Base-by-base conservation (phyloP, 805 yeast genomes). In the Saccharomyces kudriavzevii region DNA sequence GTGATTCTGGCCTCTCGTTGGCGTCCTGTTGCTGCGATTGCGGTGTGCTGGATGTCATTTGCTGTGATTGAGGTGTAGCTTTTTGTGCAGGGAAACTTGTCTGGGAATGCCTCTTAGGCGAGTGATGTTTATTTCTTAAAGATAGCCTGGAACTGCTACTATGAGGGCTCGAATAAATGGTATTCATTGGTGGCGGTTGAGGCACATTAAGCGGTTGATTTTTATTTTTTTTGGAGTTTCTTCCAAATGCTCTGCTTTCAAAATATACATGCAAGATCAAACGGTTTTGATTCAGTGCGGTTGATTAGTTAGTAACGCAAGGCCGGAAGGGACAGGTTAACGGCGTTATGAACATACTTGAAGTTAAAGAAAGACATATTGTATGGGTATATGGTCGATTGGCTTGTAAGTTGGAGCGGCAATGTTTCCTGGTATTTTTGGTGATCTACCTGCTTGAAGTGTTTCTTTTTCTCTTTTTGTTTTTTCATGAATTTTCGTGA, bases 171-270 rank as follows among this genome's bases (percentile, higher is more conserved):
- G 70, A 76, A 51, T 70, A 72, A 26, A 67, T 54, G 5, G 62
- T 53, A 47, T 58, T 60, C 26, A 59, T 56, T 10, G 61, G 63
- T 20, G 65, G 55, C 13, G 63, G 56, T 10, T 40, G 31, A 13
- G 51, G 52, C 27, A 54, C 50, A 30, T 52, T 56, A 47, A 49
- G 52, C 43, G 65, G 65, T 45, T 63, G 65, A 35, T 71, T 72
- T 62, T 77, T 76, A 57, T 67, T 75, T 65, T 77, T 77, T 54
- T 78, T 77, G 14, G 78, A 74, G 53, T 72, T 72, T 62, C 86
- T 76, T n/a, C 86, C 84, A 58, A 83, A 80, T 9, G 86, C 84
- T 65, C 82, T 78, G 54, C 55, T 49, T 46, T 30, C 54, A 27
- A 51, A 35, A 17, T 40, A 22, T 29, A 45, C 48, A 46, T 11